Evolutionary conservation across 495 filamentous ascomycete species (phyloP).

Genomic region (Tuber calosporum): DNA sequence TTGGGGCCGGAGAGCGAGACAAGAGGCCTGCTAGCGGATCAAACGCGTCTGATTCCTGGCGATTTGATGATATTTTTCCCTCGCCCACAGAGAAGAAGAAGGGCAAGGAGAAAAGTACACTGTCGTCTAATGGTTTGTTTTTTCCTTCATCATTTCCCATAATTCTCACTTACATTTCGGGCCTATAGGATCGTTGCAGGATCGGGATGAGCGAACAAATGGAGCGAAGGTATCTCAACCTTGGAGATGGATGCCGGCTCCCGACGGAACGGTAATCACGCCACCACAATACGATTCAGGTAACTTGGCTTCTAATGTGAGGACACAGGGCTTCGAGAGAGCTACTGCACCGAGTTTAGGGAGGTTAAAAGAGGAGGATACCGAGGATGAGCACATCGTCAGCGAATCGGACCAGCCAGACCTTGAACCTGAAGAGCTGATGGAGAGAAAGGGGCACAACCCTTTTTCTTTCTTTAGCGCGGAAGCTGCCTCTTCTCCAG

Average conservation of each 20-base stretch:
- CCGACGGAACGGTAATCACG: conserved; percentile 21
- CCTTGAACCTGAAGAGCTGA: conserved; percentile 21
- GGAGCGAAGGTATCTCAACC: background rate
- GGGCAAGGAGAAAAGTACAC: conserved; percentile 28
- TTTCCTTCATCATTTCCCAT: background rate
- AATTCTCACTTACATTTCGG: background rate
- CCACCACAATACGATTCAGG: conserved; percentile 16
- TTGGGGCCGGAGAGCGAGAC: conserved; percentile 16
- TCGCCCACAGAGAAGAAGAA: conserved; percentile 31
- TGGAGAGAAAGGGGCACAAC: conserved; percentile 21
- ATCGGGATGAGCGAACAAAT: background rate
- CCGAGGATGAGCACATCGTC: conserved; percentile 16
- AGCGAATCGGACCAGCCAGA: conserved; percentile 20
- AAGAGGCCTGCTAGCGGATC: conserved; percentile 21
- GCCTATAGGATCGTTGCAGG: background rate
- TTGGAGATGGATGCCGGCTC: conserved; percentile 31
- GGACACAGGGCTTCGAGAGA: conserved; percentile 23
- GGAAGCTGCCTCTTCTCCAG: conserved; percentile 23
- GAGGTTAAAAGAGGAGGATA: conserved; percentile 24
- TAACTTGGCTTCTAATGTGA: conserved; percentile 15
- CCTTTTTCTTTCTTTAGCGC: conserved; percentile 28
- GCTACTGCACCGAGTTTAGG: conserved; percentile 18
- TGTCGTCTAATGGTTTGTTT: conserved; percentile 27
- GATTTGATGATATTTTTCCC: conserved; percentile 38
- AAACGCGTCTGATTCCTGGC: conserved; percentile 33